Base-by-base conservation (phyloP, 2,329 filamentous ascomycete genomes). In the Fusarium burgessii region DNA sequence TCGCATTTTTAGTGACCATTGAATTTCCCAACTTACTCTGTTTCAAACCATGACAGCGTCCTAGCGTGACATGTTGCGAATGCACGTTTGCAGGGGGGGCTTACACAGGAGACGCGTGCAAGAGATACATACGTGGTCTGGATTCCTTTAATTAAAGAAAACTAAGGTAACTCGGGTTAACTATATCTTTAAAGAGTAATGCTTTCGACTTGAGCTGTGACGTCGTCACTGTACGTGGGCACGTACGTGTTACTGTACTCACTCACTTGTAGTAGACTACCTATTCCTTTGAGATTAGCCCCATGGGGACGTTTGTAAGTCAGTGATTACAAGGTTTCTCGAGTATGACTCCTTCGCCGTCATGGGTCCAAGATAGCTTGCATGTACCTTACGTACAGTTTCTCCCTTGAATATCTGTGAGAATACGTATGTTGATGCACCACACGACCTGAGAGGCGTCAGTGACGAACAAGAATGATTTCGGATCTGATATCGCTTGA, bases 141-240 rank as follows among this genome's bases (percentile, higher is more conserved):
- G 17, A 23, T 46, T 46, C 18, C n/a, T 35, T 58, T 62, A 49
- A 45, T 58, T 29, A 50, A 15, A 45, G 20, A 50, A n/a, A 42
- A 57, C 38, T 40, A 23, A 59, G 38, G 18, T 41, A 58, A 40
- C n/a, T 43, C 23, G n/a, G n/a, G n/a, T n/a, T n/a, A 38, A n/a
- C 47, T 23, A 57, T 46, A 20, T 50, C 61, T 51, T 45, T 33
- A 35, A 51, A 52, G 56, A 45, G 18, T 54, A n/a, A 14, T 15
- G 25, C 11, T 52, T 32, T 56, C 52, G 40, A 56, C 33, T 25
- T 14, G 20, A 59, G 33, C 61, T 66, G 61, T 71, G 61, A 74
- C 71, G 62, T 73, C 66, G 58, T 51, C 56, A 42, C 62, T 74
- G 63, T 72, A 75, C 73, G 73, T 73, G 52, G 62, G 49, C 71